Base-by-base conservation (phyloP, 805 yeast genomes). In the Kuraishia ogatae region DNA sequence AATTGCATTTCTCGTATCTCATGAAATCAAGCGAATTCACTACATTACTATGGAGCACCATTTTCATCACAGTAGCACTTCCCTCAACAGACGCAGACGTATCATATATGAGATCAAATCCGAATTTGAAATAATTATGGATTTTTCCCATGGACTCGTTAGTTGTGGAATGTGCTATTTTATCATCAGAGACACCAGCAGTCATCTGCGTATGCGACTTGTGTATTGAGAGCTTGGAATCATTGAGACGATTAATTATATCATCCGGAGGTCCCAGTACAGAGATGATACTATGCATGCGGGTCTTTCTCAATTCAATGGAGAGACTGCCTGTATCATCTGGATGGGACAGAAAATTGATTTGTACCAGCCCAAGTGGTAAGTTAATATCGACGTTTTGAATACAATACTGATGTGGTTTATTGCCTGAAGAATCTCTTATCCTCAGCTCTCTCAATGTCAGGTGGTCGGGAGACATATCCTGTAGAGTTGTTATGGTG, bases 261-360 rank as follows among this genome's bases (percentile, higher is more conserved):
- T 78, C 84, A 51, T 80, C 80, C 0, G 88, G 87, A 1, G 84
- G 82, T 0, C 87, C 87, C 21, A 83, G 64, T 0, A 67, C 61
- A 20, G 69, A 65, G 7, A 82, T 59, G 0, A 81, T 66, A 22
- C 76, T 78, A 58, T 79, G 83, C 66, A 81, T 81, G 0, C 78
- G 67, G 1, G 83, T 75, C 35, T 62, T 50, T 0, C 82, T 81
- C 2, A 82, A 64, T 3, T 57, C 50, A 2, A 76, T 54, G 1
- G 20, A 20, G 35, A 58, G 63, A 5, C 47, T 48, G n/a, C 59
- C 58, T 1, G 56, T 10, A 51, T 53, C 21, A 55, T 58, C 26
- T 7, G 65, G 58, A 71, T 66, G 63, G 50, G 64, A 56, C 59
- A 53, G 1, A 56, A 63, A 53, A 66, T 72, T 7, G 53, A 62